Conservation (phyloP, 1,139 yeast species). For the Candida tetrigidarum region DNA sequence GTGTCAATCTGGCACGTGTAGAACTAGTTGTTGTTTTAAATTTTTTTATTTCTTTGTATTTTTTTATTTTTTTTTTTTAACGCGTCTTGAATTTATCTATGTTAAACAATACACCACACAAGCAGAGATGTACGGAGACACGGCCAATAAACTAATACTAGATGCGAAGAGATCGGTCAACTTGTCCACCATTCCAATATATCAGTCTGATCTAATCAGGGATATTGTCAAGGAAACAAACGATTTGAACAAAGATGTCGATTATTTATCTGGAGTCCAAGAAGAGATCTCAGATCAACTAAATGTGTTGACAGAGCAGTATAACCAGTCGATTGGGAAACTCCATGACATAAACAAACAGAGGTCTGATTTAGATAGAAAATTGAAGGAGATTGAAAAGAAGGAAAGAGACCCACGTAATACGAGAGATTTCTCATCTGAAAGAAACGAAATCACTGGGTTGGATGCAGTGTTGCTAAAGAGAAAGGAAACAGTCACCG, state of each 20-base stretch:
- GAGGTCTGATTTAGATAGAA: neutral
- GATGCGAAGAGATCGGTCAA: conserved; percentile 83
- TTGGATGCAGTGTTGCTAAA: neutral
- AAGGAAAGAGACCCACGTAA: conserved; percentile 1
- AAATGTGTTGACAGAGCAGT: conserved; percentile 14
- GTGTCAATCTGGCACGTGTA: neutral
- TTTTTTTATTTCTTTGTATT: too few species aligned
- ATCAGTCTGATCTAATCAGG: conserved; percentile 76
- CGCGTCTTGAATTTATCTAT: too few species aligned
- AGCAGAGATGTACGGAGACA: conserved; percentile 97
- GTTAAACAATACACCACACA: too few species aligned
- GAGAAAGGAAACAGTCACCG: neutral
- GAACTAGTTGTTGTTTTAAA: too few species aligned
- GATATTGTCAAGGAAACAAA: conserved; percentile 62
- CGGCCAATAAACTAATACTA: conserved; percentile 75
- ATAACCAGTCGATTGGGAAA: conserved; percentile 6
- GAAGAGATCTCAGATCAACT: conserved; percentile 5
- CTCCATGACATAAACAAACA: conserved; percentile 1
- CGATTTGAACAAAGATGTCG: conserved; percentile 59
- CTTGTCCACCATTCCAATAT: conserved; percentile 70
- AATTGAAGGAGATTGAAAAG: conserved; percentile 1
- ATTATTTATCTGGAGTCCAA: conserved; percentile 27
- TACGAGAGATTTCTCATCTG: neutral
- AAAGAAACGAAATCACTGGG: neutral
- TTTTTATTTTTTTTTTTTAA: neutral